A percentile compares a stretch with the other conserved stretches of the same genome.
Evolutionary conservation across 2,329 filamentous ascomycete species (phyloP).

Genomic region (Aureobasidium sp.): DNA sequence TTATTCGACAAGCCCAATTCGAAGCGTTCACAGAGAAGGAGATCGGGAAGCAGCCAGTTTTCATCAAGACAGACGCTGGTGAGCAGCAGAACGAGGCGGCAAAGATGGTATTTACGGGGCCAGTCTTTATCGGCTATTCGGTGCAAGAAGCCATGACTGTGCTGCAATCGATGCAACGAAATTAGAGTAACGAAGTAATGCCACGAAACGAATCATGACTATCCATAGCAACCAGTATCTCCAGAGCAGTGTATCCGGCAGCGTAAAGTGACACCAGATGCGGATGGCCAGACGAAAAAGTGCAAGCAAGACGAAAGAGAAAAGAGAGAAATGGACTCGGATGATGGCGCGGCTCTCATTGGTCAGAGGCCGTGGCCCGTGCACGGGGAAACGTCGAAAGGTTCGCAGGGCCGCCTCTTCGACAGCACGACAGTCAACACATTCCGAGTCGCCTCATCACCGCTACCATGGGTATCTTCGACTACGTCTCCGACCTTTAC

Average conservation of each 20-base stretch:
- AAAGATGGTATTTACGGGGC: slow-evolving; percentile 82
- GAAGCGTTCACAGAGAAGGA: not conserved
- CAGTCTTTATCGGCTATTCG: slow-evolving; percentile 87
- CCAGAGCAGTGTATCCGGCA: not conserved
- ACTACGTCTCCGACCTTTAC: slow-evolving; percentile 56
- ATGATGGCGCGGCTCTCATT: not conserved
- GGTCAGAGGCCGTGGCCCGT: not conserved
- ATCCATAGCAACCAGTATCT: not conserved
- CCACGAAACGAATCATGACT: slow-evolving; percentile 4
- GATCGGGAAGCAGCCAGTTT: not conserved
- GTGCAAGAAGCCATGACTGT: slow-evolving; percentile 72
- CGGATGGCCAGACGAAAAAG: not conserved
- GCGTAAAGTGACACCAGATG: not conserved
- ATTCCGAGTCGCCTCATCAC: slow-evolving; percentile 13
- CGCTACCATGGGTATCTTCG: slow-evolving; percentile 51
- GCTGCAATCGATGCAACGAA: slow-evolving; percentile 42
- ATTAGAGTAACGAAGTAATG: slow-evolving; percentile 4
- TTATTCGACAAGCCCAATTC: not conserved
- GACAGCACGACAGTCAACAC: slow-evolving; percentile 8
- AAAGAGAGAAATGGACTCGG: not conserved
- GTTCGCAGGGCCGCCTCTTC: slow-evolving; percentile 8
- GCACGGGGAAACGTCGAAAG: slow-evolving; percentile 7
- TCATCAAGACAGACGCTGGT: not conserved
- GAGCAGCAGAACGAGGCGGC: slow-evolving; percentile 31
- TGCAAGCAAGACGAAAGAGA: not conserved